phyloP scores from a whole-genome alignment of 805 yeast genomes.

The Teunomyces pallodes region DNA sequence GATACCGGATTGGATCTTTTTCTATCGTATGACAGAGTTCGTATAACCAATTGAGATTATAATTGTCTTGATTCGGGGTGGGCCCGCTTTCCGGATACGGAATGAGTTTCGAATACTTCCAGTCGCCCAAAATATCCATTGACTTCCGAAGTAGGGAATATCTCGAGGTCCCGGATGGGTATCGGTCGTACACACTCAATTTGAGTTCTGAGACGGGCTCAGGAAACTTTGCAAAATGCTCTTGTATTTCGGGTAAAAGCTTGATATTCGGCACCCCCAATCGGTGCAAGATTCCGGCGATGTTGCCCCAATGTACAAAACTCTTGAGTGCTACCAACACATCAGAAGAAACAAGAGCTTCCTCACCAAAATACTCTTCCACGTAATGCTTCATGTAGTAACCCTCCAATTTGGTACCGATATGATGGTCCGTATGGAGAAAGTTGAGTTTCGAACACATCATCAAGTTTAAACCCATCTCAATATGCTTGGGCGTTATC shows the following conservation, averaged over 20 bases:
- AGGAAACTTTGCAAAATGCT: conserved; percentile 40
- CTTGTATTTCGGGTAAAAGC: conserved; percentile 26
- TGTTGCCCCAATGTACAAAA: conserved; percentile 56
- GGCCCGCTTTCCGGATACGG: conserved; percentile 26
- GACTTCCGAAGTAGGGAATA: conserved; percentile 41
- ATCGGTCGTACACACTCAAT: conserved; percentile 40
- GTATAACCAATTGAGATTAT: conserved; percentile 33
- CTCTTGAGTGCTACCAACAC: conserved; percentile 48
- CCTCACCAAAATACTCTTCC: conserved; percentile 37
- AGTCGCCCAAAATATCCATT: conserved; percentile 33
- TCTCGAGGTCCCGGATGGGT: conserved; percentile 54
- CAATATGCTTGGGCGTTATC: conserved; percentile 34
- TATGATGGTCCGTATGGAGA: conserved; percentile 55
- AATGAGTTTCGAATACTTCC: conserved; percentile 37
- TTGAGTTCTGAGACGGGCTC: conserved; percentile 39
- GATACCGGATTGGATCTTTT: conserved; percentile 46
- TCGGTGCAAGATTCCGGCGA: conserved; percentile 44
- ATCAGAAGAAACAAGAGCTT: conserved; percentile 36
- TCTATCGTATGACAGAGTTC: conserved; percentile 46
- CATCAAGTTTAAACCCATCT: conserved; percentile 41
- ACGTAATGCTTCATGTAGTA: conserved; percentile 39
- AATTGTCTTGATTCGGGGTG: conserved; percentile 4
- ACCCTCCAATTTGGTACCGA: conserved; percentile 50
- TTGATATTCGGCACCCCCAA: conserved; percentile 39
- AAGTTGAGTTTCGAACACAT: conserved; percentile 50